Evolutionary conservation across 345 rosid genomes (phyloP).

Genomic region (Rhodamnia rubescens): DNA sequence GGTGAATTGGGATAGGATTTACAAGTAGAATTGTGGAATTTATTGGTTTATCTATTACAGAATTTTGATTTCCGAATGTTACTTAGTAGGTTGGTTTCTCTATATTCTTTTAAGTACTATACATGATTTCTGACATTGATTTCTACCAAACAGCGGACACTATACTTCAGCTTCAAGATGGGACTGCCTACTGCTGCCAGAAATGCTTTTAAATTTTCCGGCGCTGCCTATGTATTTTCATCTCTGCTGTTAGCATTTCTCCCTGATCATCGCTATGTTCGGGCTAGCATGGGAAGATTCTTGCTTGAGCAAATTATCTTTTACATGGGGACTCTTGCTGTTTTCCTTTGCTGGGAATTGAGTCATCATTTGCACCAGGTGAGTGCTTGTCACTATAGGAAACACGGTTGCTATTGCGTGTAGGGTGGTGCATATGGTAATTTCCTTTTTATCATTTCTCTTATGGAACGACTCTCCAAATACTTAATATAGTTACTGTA

Average conservation of each 20-base stretch:
- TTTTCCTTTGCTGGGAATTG: constrained; percentile 82
- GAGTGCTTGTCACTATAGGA: constrained; percentile 1
- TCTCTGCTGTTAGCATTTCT: constrained; percentile 31
- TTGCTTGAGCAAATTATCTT: constrained; percentile 44
- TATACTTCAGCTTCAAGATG: constrained; percentile 83
- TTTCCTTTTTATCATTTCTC: not conserved
- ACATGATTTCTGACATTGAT: constrained; percentile 1
- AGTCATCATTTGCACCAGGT: constrained; percentile 83
- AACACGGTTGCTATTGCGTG: not conserved
- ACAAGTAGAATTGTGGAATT: not conserved
- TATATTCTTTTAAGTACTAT: not conserved
- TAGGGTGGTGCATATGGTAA: not conserved
- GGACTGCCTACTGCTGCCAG: constrained; percentile 48
- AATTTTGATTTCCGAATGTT: not conserved
- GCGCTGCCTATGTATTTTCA: constrained; percentile 30
- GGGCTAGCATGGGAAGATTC: constrained; percentile 27
- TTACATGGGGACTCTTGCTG: constrained; percentile 41
- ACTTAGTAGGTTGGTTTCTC: not conserved
- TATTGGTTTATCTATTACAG: not conserved
- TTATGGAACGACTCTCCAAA: not conserved
- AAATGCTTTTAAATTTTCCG: constrained; percentile 52
- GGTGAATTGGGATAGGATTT: not conserved
- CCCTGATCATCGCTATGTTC: constrained; percentile 21
- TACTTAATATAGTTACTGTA: not conserved
- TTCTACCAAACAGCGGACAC: constrained; percentile 51